Evolutionary conservation across 2,329 filamentous ascomycete species (phyloP), one percentile per base, ranked within the genome.

Genomic region (Tolypocladium tundrense): DNA sequence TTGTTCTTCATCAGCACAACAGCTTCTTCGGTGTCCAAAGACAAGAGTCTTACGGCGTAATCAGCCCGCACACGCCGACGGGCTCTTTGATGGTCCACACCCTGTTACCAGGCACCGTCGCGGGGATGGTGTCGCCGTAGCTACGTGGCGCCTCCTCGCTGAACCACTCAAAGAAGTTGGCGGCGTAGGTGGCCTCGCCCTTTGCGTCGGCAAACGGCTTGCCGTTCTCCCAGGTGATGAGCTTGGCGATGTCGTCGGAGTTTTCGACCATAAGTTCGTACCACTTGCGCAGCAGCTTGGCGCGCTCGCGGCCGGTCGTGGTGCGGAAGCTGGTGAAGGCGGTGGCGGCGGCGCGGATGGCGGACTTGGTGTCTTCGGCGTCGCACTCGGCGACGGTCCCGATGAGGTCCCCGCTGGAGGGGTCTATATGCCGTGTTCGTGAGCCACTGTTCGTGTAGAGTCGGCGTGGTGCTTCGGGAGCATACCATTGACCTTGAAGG

Each of bases 211-310:
- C 83, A 35, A 88, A 68, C 1, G 91, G 89, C 77, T 96, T 96
- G 62, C 91, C 91, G 64, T 95, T 95, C 77, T 96, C 91, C 85
- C 88, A 90, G 43, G 90, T 94, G 67, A 96, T 91, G 61, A 96
- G 79, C 60, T 80, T 90, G 9, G 90, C 88, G 39, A 96, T 77
- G 69, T 96, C 91, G 37, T 92, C 89, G 53, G 83, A 79, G 66
- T 95, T 91, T 60, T 88, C 88, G 39, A 87, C 72, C 78, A 94
- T 85, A 63, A 93, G 77, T 63, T 93, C 86, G 73, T 90, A 90
- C 90, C 90, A 95, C 70, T 84, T 87, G 57, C 88, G 81, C 63
- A 96, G 78, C 68, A 93, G 76, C 71, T 84, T 85, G 55, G 88
- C 80, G 59, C 89, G 83, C 75, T 92, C 82, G 58, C 90, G 87